Evolutionary conservation across 2,329 filamentous ascomycete genomes (phyloP).

Genomic region (Cordyceps pruinosa): DNA sequence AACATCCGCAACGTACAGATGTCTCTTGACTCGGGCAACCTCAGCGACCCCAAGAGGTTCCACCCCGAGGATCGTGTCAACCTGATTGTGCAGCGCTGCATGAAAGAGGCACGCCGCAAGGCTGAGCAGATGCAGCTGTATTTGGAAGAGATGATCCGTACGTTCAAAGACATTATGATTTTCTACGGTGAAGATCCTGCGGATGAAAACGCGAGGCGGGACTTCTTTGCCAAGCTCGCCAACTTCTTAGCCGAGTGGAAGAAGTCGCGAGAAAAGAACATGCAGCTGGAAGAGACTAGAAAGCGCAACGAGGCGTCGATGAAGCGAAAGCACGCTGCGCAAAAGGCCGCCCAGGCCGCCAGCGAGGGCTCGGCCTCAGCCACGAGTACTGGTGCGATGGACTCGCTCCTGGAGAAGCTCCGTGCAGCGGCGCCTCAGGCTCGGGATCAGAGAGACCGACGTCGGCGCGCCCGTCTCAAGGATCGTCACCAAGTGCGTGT

Average conservation of each 20-base stretch:
- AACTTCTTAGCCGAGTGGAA: constrained; percentile 91
- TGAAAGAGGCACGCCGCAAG: constrained; percentile 95
- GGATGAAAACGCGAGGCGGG: constrained; percentile 86
- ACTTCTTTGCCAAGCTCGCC: constrained; percentile 93
- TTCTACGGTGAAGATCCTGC: constrained; percentile 92
- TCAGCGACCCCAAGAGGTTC: constrained; percentile 96
- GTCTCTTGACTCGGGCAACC: constrained; percentile 85
- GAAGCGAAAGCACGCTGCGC: constrained; percentile 77
- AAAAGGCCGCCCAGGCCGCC: constrained; percentile 51
- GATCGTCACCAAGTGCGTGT: constrained; percentile 85
- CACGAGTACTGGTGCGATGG: constrained; percentile 83
- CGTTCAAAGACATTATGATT: constrained; percentile 90
- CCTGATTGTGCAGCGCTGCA: constrained; percentile 81
- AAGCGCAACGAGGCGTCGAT: constrained; percentile 85
- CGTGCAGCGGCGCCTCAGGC: constrained; percentile 87
- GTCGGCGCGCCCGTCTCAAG: constrained; percentile 80
- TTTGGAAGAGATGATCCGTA: constrained; percentile 83
- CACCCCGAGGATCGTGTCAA: constrained; percentile 93
- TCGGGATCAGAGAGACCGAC: constrained; percentile 80
- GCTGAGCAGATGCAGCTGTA: constrained; percentile 93
- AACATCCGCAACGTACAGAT: constrained; percentile 91
- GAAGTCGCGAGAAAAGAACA: constrained; percentile 91
- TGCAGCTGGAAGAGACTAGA: constrained; percentile 70
- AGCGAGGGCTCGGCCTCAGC: constrained; percentile 54
- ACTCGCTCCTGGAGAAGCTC: constrained; percentile 88